Evolutionary conservation across 1,139 yeast species (phyloP).

Genomic region (Pneumocystis oryctolagi): DNA sequence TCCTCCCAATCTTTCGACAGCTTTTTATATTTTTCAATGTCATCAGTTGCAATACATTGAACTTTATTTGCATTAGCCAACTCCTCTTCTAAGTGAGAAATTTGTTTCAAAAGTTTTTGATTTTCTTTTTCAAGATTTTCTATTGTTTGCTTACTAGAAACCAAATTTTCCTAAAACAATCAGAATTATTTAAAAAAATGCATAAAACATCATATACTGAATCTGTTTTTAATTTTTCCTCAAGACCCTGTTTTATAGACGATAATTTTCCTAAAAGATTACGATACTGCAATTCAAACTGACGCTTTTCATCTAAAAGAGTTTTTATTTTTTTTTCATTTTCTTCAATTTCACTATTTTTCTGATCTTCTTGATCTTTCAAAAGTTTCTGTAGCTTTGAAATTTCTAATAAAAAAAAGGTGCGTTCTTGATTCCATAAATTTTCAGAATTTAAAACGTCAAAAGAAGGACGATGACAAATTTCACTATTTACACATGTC

Average conservation of each 20-base stretch:
- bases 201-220: background rate
- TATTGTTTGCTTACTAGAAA: background rate
- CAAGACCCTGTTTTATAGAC: background rate
- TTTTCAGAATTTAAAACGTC: background rate
- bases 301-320: background rate
- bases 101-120: conserved; percentile 24
- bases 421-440: background rate
- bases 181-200: background rate
- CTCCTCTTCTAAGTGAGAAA: conserved; percentile 36
- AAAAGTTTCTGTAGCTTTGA: background rate
- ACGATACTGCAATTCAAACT: background rate
- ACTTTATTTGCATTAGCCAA: conserved; percentile 45
- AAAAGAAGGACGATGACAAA: background rate
- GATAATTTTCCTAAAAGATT: background rate
- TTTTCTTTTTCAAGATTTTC: conserved; percentile 23
- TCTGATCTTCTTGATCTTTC: background rate
- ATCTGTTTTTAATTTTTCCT: background rate
- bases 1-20: conserved; percentile 30
- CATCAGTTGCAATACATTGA: conserved; percentile 17
- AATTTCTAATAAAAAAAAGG: background rate
- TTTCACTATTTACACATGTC: background rate
- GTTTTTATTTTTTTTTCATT: background rate
- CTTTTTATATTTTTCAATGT: conserved; percentile 27
- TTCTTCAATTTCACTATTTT: background rate
- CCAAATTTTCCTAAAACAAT: background rate